Base-by-base conservation (phyloP, 768 basidiomycete genomes). In the Termitomyces sp. region DNA sequence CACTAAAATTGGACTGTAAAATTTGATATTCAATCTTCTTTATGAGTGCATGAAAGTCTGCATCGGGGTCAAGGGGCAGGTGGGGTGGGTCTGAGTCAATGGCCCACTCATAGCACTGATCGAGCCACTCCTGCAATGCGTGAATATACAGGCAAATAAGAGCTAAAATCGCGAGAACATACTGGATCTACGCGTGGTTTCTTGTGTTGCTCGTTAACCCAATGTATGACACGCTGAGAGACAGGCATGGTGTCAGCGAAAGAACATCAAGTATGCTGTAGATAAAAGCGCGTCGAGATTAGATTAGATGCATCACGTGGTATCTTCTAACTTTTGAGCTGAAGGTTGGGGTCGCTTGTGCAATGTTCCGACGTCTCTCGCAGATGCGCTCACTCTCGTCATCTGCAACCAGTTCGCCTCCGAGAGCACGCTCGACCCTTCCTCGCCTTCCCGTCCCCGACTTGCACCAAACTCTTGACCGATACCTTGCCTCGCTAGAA, bases 401-500 rank as follows among this genome's bases (percentile, higher is more conserved):
- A 23, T 55, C 61, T 19, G 23, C 64, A 40, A 48, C 64, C 35
- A 25, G 9, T 14, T 25, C 46, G 5, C 4, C 44, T 25, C 5
- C 53, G 1, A 64, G 23, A 37, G 1, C 17, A 14, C 67, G 66
- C 17, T 56, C 68, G 1, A 66, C 57, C 0, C 68, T 66, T 2
- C 87, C 87, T 11, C 84, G 91, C 55, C 76, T 97, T 10, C 95
- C 95, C 1, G 81, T 97, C 3, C 94, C 94, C 17, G 79, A 86
- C 57, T 79, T 98, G 2, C 78, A 79, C 32, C 78, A 83, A 63
- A 89, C 91, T 0, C 74, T 98, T 37, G 79, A 88, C 61, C 80
- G 78, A 55, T 98, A 97, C 67, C 72, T 95, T 19, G 79, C 80
- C 53, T 89, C 90, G 17, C 69, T 98, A 1, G 77, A 85, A 52